These are phyloP conservation scores for Aspergillus heteromorphus DNA, from an alignment of 495 filamentous ascomycete genomes.

Conservation along the genomic window DNA sequence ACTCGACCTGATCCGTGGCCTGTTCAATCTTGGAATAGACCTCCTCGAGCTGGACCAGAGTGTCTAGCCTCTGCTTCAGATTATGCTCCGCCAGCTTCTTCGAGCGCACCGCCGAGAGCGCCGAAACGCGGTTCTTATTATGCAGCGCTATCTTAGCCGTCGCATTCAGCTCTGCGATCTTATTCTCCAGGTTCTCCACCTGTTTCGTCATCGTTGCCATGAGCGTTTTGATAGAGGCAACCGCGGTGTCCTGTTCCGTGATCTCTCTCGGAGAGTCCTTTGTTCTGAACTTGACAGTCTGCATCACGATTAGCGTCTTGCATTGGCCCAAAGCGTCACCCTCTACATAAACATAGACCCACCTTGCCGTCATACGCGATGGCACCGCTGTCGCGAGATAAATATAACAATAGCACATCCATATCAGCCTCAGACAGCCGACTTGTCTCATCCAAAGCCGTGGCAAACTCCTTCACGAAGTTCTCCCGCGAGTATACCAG, in stretches of 20 bases:
- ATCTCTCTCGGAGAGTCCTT: slow-evolving; percentile 46
- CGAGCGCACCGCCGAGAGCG: slow-evolving; percentile 69
- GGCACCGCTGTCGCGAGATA: slow-evolving; percentile 61
- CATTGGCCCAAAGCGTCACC: slow-evolving; percentile 2
- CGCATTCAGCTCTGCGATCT: slow-evolving; percentile 43
- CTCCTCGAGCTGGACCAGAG: slow-evolving; percentile 74
- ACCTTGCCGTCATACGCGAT: slow-evolving; percentile 62
- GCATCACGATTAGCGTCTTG: slow-evolving; percentile 16
- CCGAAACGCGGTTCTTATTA: slow-evolving; percentile 65
- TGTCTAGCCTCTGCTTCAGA: slow-evolving; percentile 61
- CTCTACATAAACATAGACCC: slow-evolving; percentile 3
- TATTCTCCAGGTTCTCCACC: slow-evolving; percentile 53
- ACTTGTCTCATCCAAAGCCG: slow-evolving; percentile 43
- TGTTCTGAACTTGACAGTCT: slow-evolving; percentile 70
- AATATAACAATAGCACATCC: slow-evolving; percentile 62
- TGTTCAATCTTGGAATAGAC: slow-evolving; percentile 76
- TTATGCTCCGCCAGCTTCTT: slow-evolving; percentile 75
- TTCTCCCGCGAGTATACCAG: slow-evolving; percentile 61
- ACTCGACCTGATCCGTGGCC: slow-evolving; percentile 73
- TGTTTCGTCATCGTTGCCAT: slow-evolving; percentile 58
- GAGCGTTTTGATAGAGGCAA: slow-evolving; percentile 70
- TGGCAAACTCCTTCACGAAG: slow-evolving; percentile 56
- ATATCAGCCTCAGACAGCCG: slow-evolving; percentile 61
- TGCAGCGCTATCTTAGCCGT: slow-evolving; percentile 62
- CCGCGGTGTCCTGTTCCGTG: slow-evolving; percentile 69